These are phyloP conservation scores for Pseudogymnoascus sp. DNA, from an alignment of 2,329 filamentous ascomycete genomes.

Conservation along the genomic window DNA sequence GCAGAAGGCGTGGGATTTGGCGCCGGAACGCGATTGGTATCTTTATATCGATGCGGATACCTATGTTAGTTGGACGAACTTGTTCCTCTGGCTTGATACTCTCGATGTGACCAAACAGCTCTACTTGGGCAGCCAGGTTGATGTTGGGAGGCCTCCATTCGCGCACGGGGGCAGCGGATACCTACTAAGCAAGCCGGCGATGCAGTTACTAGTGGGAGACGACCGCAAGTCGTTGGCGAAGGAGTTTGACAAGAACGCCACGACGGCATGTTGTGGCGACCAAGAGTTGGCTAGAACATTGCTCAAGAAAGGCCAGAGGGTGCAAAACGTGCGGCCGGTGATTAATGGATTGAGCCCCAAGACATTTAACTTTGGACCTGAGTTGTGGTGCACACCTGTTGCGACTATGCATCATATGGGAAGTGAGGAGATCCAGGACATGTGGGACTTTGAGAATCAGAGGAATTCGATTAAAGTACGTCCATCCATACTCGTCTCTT, in stretches of 20 bases:
- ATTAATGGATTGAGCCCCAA: conserved; percentile 48
- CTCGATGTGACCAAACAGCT: conserved; percentile 11
- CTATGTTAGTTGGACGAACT: conserved; percentile 16
- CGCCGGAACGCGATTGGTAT: conserved; percentile 17
- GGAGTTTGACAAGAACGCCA: conserved; percentile 37
- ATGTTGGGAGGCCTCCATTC: conserved; percentile 12
- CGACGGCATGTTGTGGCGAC: conserved; percentile 44
- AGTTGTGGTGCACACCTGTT: conserved; percentile 49
- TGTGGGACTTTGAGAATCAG: conserved; percentile 46
- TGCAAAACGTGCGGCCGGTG: conserved; percentile 43
- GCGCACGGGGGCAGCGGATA: conserved; percentile 18
- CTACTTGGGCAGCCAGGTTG: conserved; percentile 16
- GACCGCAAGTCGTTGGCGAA: neutral
- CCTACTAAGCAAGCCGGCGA: neutral
- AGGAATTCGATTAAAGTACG: conserved; percentile 16
- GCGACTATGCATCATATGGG: conserved; percentile 50
- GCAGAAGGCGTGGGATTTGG: conserved; percentile 8
- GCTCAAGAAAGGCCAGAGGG: conserved; percentile 37
- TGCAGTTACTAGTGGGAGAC: neutral
- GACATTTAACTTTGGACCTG: conserved; percentile 37
- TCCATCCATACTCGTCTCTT: neutral
- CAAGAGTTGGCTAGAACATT: conserved; percentile 41
- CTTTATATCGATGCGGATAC: conserved; percentile 21
- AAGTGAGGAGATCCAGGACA: conserved; percentile 42
- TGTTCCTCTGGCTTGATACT: conserved; percentile 14